These are phyloP conservation scores for Candida oleophila DNA, from an alignment of 805 yeast species.

Conservation along the genomic window DNA sequence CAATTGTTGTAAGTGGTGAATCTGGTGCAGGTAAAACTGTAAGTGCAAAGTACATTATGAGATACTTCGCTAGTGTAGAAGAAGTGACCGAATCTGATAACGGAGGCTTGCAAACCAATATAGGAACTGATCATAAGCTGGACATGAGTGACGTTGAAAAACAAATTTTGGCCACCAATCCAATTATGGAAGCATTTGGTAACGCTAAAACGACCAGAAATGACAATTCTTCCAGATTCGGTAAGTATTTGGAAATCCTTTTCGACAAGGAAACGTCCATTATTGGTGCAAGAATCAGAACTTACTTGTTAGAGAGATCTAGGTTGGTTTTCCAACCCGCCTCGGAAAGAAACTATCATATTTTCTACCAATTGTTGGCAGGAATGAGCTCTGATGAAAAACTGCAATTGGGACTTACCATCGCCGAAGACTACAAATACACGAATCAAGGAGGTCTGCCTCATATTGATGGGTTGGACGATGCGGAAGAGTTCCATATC, in stretches of 20 bases:
- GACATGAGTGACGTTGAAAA: conserved; percentile 91
- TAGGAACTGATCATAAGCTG: conserved; percentile 37
- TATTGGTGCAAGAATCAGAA: conserved; percentile 92
- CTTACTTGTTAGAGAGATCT: conserved; percentile 89
- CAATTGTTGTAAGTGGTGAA: conserved; percentile 96
- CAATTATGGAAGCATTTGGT: conserved; percentile 97
- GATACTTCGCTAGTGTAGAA: conserved; percentile 95
- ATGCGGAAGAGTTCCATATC: conserved; percentile 68
- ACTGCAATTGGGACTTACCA: conserved; percentile 55
- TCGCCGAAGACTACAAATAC: conserved; percentile 71
- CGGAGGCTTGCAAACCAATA: conserved; percentile 26
- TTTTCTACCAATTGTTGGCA: conserved; percentile 82
- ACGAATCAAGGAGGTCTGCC: conserved; percentile 87
- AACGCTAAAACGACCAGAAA: conserved; percentile 97
- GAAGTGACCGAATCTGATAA: conserved; percentile 20
- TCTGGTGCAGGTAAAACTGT: conserved; percentile 99
- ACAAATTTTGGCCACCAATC: conserved; percentile 94
- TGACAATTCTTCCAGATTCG: conserved; percentile 96
- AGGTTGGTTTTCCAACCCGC: conserved; percentile 91
- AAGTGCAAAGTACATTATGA: conserved; percentile 94
- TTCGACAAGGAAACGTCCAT: conserved; percentile 75
- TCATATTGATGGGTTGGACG: conserved; percentile 75
- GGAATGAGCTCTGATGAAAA: conserved; percentile 65
- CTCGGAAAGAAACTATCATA: conserved; percentile 91
- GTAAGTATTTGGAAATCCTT: conserved; percentile 89